A percentile compares a stretch with the other conserved stretches of the same genome.
phyloP scores from a whole-genome alignment of 2,329 filamentous ascomycete genomes.

The Diaporthe sp. region DNA sequence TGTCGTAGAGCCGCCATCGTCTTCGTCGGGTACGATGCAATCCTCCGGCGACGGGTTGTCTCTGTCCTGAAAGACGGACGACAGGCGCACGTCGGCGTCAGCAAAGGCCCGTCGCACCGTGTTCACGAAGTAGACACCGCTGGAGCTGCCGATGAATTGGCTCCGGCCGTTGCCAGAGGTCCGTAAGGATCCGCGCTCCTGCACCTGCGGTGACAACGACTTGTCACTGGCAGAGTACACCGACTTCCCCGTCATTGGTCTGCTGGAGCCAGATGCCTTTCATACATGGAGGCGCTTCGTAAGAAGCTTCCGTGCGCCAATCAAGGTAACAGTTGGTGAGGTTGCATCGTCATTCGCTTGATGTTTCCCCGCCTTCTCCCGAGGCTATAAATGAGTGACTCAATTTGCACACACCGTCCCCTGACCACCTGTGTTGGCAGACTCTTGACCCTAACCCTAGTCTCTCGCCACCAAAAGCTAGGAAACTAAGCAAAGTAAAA shows the following conservation, averaged over 20 bases:
- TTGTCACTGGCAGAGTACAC: neutral
- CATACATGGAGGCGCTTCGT: neutral
- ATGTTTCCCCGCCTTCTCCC: neutral
- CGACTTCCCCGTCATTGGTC: neutral
- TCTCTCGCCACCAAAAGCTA: no score
- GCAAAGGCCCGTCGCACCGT: constrained; percentile 67
- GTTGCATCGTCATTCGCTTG: neutral
- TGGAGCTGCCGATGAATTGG: constrained; percentile 66
- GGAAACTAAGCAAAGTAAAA: no score
- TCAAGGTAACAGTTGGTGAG: neutral
- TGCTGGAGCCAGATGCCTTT: neutral
- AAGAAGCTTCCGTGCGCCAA: neutral
- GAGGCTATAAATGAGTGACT: no score
- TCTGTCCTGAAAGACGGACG: neutral
- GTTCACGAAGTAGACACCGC: constrained; percentile 67
- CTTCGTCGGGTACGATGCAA: neutral
- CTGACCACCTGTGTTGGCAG: no score
- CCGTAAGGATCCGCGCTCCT: neutral
- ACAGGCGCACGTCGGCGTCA: constrained; percentile 43
- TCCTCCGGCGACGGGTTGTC: constrained; percentile 1
- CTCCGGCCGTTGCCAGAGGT: constrained; percentile 47
- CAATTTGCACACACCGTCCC: no score
- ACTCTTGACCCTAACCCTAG: no score
- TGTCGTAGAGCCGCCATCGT: neutral
- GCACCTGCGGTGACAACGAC: neutral